Evolutionary conservation across 176 grass and related monocot species (phyloP).

Genomic region (Chloris gayana): DNA sequence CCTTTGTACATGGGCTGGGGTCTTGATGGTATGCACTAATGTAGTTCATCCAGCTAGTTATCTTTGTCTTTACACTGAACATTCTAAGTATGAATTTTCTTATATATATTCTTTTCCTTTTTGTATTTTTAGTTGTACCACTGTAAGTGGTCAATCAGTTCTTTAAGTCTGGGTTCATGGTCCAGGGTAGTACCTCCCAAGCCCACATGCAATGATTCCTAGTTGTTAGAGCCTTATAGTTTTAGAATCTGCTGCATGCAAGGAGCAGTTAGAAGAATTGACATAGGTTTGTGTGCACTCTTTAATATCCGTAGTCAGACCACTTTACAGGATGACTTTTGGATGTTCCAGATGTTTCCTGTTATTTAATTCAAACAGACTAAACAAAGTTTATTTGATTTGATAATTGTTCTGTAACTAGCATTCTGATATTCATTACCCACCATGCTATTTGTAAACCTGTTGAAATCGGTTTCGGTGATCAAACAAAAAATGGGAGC

Average conservation of each 20-base stretch:
- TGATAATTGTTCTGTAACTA: neutral
- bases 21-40: slow-evolving; percentile 74
- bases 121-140: slow-evolving; percentile 24
- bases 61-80: slow-evolving; percentile 4
- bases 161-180: neutral
- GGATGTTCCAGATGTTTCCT: neutral
- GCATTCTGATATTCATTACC: neutral
- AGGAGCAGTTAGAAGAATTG: neutral
- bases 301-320: neutral
- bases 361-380: neutral
- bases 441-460: neutral
- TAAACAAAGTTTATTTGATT: neutral
- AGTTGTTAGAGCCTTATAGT: neutral
- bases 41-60: slow-evolving; percentile 20
- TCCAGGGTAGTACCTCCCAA: neutral
- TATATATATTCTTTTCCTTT: neutral
- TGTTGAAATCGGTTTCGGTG: neutral
- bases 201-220: neutral
- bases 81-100: neutral
- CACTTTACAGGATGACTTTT: neutral
- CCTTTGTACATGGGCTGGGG: slow-evolving; percentile 99
- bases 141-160: slow-evolving; percentile 1
- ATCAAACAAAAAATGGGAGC: neutral
- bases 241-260: slow-evolving; percentile 1
- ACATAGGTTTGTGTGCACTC: neutral